Conservation (phyloP, 2,329 filamentous ascomycete species). For the Ustilaginoidea virens region DNA sequence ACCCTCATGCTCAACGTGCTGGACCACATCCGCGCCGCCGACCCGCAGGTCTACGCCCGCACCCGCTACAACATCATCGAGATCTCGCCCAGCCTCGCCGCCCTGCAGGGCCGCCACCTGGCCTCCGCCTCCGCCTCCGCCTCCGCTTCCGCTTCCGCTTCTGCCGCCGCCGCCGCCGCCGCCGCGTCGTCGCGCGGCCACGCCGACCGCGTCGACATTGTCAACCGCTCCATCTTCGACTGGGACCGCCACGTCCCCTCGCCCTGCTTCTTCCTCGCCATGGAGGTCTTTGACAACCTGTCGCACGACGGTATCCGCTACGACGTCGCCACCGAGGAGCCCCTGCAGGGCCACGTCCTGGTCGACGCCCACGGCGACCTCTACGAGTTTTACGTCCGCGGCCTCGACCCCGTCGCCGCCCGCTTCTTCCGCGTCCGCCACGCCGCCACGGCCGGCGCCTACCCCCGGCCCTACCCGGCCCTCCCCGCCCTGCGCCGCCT, state of each 20-base stretch:
- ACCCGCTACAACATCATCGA: slow-evolving; percentile 95
- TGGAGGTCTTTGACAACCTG: slow-evolving; percentile 99
- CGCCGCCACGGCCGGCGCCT: slow-evolving; percentile 51
- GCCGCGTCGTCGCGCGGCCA: slow-evolving; percentile 60
- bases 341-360: slow-evolving; percentile 77
- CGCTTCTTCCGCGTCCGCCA: slow-evolving; percentile 77
- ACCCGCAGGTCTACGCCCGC: slow-evolving; percentile 84
- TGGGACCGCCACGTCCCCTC: slow-evolving; percentile 80
- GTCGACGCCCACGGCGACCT: slow-evolving; percentile 79
- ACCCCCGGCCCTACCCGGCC: slow-evolving; percentile 44
- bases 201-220: slow-evolving; percentile 74
- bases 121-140: slow-evolving; percentile 48
- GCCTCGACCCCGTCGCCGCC: slow-evolving; percentile 66
- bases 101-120: slow-evolving; percentile 59
- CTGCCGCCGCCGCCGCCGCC: too few species aligned
- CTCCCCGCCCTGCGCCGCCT: slow-evolving; percentile 44
- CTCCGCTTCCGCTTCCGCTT: too few species aligned
- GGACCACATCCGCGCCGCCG: slow-evolving; percentile 81
- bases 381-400: slow-evolving; percentile 78
- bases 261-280: slow-evolving; percentile 92
- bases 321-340: slow-evolving; percentile 62
- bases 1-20: slow-evolving; percentile 97
- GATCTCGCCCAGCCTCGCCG: slow-evolving; percentile 71
- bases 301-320: slow-evolving; percentile 90
- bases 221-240: slow-evolving; percentile 90